These are phyloP conservation scores for Phylloporus scabripes DNA, from an alignment of 768 basidiomycete genomes.

Conservation along the genomic window DNA sequence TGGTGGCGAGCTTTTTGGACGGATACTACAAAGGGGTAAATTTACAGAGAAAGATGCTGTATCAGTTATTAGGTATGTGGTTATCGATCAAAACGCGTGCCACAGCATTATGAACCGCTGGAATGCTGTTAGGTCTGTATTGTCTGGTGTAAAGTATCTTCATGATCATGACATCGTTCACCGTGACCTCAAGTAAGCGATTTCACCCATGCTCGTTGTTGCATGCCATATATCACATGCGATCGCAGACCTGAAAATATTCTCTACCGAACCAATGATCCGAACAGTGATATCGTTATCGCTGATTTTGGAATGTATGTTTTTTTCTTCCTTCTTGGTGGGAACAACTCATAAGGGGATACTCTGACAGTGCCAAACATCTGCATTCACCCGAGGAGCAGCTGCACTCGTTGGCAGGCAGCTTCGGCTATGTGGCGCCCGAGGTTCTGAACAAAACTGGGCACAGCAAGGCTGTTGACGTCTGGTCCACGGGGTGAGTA, in stretches of 20 bases:
- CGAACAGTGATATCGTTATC: slow-evolving; percentile 84
- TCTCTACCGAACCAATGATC: slow-evolving; percentile 73
- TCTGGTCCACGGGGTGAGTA: slow-evolving; percentile 87
- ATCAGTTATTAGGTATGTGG: slow-evolving; percentile 58
- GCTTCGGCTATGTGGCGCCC: slow-evolving; percentile 88
- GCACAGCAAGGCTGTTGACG: slow-evolving; percentile 88
- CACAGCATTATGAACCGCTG: neutral
- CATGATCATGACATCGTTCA: slow-evolving; percentile 94
- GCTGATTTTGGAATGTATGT: slow-evolving; percentile 95
- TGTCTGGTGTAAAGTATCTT: slow-evolving; percentile 84
- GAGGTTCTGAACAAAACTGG: slow-evolving; percentile 78
- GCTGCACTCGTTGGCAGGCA: slow-evolving; percentile 68
- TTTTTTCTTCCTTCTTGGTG: neutral
- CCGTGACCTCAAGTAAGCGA: slow-evolving; percentile 81
- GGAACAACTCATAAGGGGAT: neutral
- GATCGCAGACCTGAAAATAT: slow-evolving; percentile 85
- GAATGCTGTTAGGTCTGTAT: slow-evolving; percentile 53
- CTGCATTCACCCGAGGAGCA: slow-evolving; percentile 66
- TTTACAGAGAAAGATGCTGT: slow-evolving; percentile 94
- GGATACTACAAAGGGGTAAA: slow-evolving; percentile 78
- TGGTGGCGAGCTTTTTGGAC: slow-evolving; percentile 92
- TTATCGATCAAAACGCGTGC: neutral
- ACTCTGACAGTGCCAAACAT: slow-evolving; percentile 67
- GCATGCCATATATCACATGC: neutral
- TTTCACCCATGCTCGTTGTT: neutral